Conservation (phyloP, 805 yeast species). For the Candida vaughaniae region DNA sequence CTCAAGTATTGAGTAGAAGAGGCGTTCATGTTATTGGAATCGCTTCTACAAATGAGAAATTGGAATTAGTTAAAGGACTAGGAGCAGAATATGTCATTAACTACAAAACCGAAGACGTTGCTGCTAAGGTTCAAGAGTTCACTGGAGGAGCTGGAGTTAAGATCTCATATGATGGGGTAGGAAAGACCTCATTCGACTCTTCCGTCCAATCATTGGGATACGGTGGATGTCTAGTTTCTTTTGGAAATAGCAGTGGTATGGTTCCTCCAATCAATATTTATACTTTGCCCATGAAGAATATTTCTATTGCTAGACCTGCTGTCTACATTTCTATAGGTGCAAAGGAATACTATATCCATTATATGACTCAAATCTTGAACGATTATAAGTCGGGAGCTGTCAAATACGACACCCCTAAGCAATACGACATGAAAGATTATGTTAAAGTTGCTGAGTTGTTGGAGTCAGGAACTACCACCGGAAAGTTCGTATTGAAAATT, state of each 20-base stretch:
- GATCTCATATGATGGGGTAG: constrained; percentile 72
- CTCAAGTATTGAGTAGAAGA: constrained; percentile 56
- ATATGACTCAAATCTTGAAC: constrained; percentile 22
- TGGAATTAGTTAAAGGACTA: constrained; percentile 56
- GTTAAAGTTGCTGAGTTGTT: constrained; percentile 56
- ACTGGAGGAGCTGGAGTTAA: constrained; percentile 68
- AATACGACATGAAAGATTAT: constrained; percentile 63
- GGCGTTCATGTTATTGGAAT: constrained; percentile 86
- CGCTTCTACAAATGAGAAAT: constrained; percentile 76
- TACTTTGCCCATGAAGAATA: constrained; percentile 58
- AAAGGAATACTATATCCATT: constrained; percentile 55
- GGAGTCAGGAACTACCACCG: constrained; percentile 70
- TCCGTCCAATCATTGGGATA: constrained; percentile 61
- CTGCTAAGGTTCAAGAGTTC: constrained; percentile 52
- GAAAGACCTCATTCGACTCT: constrained; percentile 70
- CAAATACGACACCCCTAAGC: constrained; percentile 44
- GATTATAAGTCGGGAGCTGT: constrained; percentile 32
- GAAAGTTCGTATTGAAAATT: constrained; percentile 65
- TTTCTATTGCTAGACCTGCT: constrained; percentile 65
- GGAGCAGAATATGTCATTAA: constrained; percentile 80
- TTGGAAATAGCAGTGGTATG: constrained; percentile 84
- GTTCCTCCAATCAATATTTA: constrained; percentile 63
- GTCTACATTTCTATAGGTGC: constrained; percentile 50
- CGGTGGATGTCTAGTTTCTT: constrained; percentile 74
- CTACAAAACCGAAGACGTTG: constrained; percentile 52